These are phyloP conservation scores for Cetraspora pellucida DNA, from an alignment of 192 early-diverging fungal genomes.

Conservation along the genomic window DNA sequence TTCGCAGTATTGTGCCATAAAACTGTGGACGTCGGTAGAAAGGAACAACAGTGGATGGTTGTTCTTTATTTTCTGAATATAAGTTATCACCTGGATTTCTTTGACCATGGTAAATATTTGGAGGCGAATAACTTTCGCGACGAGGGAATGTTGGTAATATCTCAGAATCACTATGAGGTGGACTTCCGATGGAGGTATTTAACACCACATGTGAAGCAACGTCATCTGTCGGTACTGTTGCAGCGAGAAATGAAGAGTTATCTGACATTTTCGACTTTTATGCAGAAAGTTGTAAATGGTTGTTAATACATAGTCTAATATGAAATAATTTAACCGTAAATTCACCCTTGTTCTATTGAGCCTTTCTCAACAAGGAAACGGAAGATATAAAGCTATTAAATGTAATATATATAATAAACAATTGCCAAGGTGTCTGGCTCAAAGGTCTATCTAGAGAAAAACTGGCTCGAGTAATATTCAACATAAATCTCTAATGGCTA, in stretches of 20 bases:
- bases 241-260: constrained; percentile 21
- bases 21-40: constrained; percentile 28
- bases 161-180: not conserved
- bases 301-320: too few species aligned
- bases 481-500: too few species aligned
- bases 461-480: too few species aligned
- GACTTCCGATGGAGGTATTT: constrained; percentile 25
- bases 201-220: constrained; percentile 5
- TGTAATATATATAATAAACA: too few species aligned
- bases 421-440: too few species aligned
- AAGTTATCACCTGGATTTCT: not conserved
- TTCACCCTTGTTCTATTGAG: too few species aligned
- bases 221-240: constrained; percentile 5
- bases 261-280: not conserved
- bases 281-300: too few species aligned
- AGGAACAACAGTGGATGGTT: constrained; percentile 1
- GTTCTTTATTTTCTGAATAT: not conserved
- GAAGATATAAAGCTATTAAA: too few species aligned
- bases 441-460: too few species aligned
- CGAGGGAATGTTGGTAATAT: not conserved
- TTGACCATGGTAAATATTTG: too few species aligned
- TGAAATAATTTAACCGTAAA: too few species aligned
- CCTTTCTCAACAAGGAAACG: too few species aligned
- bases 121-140: not conserved
- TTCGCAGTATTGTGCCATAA: constrained; percentile 42